Conservation (phyloP, 2,329 filamentous ascomycete genomes). For the Eutypella sp. region DNA sequence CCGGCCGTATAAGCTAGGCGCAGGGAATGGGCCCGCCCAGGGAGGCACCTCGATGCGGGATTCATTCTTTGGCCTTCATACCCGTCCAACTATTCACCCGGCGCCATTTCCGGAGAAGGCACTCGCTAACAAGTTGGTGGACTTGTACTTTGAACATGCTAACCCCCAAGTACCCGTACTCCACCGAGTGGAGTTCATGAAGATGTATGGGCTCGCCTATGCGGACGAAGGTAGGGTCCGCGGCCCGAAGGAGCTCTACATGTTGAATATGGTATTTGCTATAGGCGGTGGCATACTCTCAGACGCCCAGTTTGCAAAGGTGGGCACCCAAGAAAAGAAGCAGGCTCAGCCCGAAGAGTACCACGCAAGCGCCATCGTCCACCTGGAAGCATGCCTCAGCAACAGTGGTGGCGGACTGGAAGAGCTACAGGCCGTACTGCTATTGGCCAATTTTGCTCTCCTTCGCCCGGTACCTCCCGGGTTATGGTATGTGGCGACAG, state of each 20-base stretch:
- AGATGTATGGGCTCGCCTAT: slow-evolving; percentile 80
- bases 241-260: slow-evolving; percentile 79
- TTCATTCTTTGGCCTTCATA: slow-evolving; percentile 95
- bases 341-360: slow-evolving; percentile 87
- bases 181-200: slow-evolving; percentile 84
- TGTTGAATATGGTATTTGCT: slow-evolving; percentile 95
- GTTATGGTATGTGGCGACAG: slow-evolving; percentile 58
- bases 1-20: slow-evolving; percentile 50
- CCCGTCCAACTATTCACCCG: slow-evolving; percentile 78
- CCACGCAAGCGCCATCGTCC: slow-evolving; percentile 88
- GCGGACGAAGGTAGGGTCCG: slow-evolving; percentile 59
- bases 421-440: slow-evolving; percentile 85
- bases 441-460: slow-evolving; percentile 87
- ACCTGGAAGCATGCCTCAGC: slow-evolving; percentile 81
- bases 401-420: slow-evolving; percentile 85
- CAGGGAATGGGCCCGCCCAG: slow-evolving; percentile 39
- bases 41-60: slow-evolving; percentile 82
- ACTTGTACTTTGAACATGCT: slow-evolving; percentile 90
- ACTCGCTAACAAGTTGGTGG: slow-evolving; percentile 66
- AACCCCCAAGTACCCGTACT: slow-evolving; percentile 94
- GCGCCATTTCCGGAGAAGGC: slow-evolving; percentile 78
- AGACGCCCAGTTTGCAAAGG: slow-evolving; percentile 45
- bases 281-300: slow-evolving; percentile 93
- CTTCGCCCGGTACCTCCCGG: slow-evolving; percentile 88
- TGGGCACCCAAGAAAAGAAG: slow-evolving; percentile 29